Percentiles rank a stretch among this genome's conserved stretches.
Evolutionary conservation across 2,329 filamentous ascomycete species (phyloP).

Genomic region (Fusarium lyarnte): DNA sequence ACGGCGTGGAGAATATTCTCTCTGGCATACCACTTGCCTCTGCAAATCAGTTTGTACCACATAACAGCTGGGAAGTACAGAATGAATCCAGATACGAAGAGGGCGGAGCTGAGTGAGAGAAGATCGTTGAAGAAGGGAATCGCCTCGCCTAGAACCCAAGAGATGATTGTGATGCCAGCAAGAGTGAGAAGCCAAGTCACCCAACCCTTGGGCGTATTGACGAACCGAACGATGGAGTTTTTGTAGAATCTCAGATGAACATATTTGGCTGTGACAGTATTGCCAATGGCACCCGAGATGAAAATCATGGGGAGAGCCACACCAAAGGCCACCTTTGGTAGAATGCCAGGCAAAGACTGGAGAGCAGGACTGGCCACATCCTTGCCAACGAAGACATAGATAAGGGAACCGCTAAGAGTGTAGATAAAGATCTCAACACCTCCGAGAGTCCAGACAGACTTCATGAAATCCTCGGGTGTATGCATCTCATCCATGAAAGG

Average conservation of each 20-base stretch:
- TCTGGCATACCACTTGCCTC: constrained; percentile 36
- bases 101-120: constrained; percentile 59
- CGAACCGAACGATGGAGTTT: constrained; percentile 31
- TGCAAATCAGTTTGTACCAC: constrained; percentile 51
- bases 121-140: constrained; percentile 78
- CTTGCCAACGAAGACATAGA: constrained; percentile 72
- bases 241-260: constrained; percentile 47
- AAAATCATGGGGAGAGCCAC: constrained; percentile 74
- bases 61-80: constrained; percentile 52
- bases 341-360: constrained; percentile 62
- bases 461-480: constrained; percentile 51
- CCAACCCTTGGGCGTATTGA: constrained; percentile 47
- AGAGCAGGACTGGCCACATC: constrained; percentile 71
- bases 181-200: constrained; percentile 67
- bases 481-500: constrained; percentile 59
- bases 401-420: constrained; percentile 67
- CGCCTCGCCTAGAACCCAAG: constrained; percentile 65
- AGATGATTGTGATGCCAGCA: constrained; percentile 57
- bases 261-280: constrained; percentile 54
- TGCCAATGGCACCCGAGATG: constrained; percentile 71
- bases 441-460: constrained; percentile 68
- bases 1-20: constrained; percentile 22
- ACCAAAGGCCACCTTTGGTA: constrained; percentile 51
- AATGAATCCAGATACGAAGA: constrained; percentile 56
- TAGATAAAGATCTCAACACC: constrained; percentile 68